Conservation (phyloP, 148 eudicot species). For the Nyssa sinensis region DNA sequence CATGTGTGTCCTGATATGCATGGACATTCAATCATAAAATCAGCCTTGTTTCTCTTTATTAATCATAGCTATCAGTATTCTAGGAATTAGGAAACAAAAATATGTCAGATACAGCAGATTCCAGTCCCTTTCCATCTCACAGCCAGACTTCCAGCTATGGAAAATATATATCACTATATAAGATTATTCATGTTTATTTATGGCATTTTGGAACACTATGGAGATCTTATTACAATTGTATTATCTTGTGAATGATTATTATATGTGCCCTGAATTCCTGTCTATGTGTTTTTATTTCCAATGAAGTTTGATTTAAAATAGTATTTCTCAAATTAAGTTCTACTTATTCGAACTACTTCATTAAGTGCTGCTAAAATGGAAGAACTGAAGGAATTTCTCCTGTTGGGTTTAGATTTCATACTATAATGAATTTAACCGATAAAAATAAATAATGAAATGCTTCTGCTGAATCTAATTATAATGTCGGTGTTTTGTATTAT, state of each 20-base stretch:
- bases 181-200: too few species aligned
- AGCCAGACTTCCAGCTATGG: not conserved
- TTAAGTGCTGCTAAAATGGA: not conserved
- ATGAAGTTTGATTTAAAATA: not conserved
- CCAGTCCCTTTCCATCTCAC: not conserved
- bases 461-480: not conserved
- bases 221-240: not conserved
- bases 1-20: not conserved
- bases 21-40: not conserved
- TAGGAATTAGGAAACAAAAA: too few species aligned
- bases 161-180: too few species aligned
- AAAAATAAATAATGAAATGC: not conserved
- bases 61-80: not conserved
- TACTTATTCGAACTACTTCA: not conserved
- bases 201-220: not conserved
- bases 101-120: not conserved
- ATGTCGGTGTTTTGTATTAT: too few species aligned
- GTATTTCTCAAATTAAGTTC: not conserved
- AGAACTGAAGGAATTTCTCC: not conserved
- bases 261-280: not conserved
- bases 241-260: not conserved
- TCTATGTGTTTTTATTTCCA: not conserved
- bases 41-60: not conserved
- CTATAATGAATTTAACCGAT: too few species aligned
- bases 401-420: not conserved